phyloP scores from a whole-genome alignment of 2,329 filamentous ascomycete genomes.

The Epichloe brachyelytri region DNA sequence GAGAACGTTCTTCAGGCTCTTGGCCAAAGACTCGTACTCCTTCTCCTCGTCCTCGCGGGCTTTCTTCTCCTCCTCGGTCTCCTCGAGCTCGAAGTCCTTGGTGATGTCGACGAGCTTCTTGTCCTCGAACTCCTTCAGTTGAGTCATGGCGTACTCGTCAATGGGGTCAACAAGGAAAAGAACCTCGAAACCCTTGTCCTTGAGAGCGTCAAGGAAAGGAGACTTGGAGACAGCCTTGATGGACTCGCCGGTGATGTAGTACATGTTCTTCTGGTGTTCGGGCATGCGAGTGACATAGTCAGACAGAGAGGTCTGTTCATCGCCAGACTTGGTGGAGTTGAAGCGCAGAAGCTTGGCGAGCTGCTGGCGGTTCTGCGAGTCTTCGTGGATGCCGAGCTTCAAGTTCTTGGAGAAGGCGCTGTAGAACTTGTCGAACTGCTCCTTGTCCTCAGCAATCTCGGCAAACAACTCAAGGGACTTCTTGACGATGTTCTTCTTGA shows the following conservation, averaged over 20 bases:
- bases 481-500: slow-evolving; percentile 99
- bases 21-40: slow-evolving; percentile 89
- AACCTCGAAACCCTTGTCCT: slow-evolving; percentile 98
- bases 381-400: slow-evolving; percentile 99
- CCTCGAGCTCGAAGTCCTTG: slow-evolving; percentile 99
- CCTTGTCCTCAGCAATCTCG: slow-evolving; percentile 98
- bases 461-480: slow-evolving; percentile 99
- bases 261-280: slow-evolving; percentile 99
- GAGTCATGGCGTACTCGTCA: slow-evolving; percentile 98
- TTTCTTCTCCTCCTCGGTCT: slow-evolving; percentile 99
- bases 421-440: slow-evolving; percentile 99
- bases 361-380: slow-evolving; percentile 84
- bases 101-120: slow-evolving; percentile 99
- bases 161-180: slow-evolving; percentile 99
- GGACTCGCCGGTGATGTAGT: slow-evolving; percentile 99
- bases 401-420: slow-evolving; percentile 99
- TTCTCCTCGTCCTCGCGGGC: slow-evolving; percentile 93
- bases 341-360: slow-evolving; percentile 98
- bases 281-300: slow-evolving; percentile 99
- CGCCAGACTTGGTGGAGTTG: slow-evolving; percentile 97
- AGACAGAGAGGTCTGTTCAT: slow-evolving; percentile 83
- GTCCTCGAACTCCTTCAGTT: slow-evolving; percentile 99
- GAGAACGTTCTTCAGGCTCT: slow-evolving; percentile 97
- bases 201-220: slow-evolving; percentile 96
- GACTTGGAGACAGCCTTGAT: slow-evolving; percentile 97